phyloP scores from a whole-genome alignment of 2,329 filamentous ascomycete genomes.

The Myriosclerotinia scirpicola region DNA sequence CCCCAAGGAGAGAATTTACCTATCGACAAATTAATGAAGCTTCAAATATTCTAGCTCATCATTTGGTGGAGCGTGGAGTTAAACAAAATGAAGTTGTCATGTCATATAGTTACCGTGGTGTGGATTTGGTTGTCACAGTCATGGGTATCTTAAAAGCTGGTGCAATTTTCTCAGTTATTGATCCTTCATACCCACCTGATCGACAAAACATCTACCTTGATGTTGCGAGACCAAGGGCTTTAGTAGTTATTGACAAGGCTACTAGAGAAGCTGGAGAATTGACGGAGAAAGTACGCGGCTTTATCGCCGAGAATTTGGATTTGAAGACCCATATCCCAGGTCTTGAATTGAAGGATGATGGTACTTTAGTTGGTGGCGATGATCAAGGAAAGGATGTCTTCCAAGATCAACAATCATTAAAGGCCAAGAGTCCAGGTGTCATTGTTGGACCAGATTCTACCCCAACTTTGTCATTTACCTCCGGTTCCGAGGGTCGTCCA shows the following conservation, averaged over 20 bases:
- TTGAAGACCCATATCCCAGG: slow-evolving; percentile 74
- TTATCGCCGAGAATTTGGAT: slow-evolving; percentile 69
- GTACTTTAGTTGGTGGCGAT: slow-evolving; percentile 67
- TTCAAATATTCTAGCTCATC: slow-evolving; percentile 76
- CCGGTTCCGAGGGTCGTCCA: slow-evolving; percentile 73
- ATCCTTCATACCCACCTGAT: slow-evolving; percentile 79
- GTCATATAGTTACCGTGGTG: slow-evolving; percentile 82
- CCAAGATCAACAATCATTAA: slow-evolving; percentile 51
- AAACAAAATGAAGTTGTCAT: slow-evolving; percentile 85
- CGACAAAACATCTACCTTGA: slow-evolving; percentile 82
- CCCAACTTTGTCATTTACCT: slow-evolving; percentile 73
- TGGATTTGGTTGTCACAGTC: slow-evolving; percentile 73
- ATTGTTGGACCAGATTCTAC: slow-evolving; percentile 83
- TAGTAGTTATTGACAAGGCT: slow-evolving; percentile 73
- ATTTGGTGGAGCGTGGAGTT: slow-evolving; percentile 72
- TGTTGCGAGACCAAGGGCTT: slow-evolving; percentile 69
- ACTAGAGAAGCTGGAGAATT: slow-evolving; percentile 66
- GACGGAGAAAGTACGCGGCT: slow-evolving; percentile 57
- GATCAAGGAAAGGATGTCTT: slow-evolving; percentile 68
- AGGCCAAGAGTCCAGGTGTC: slow-evolving; percentile 62
- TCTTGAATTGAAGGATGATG: slow-evolving; percentile 69
- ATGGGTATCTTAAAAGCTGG: slow-evolving; percentile 71
- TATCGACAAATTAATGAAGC: slow-evolving; percentile 86
- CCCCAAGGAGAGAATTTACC: slow-evolving; percentile 67
- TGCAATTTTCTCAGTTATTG: slow-evolving; percentile 65